Percentiles rank a stretch among this genome's conserved stretches.
Evolutionary conservation across 257 asterid species (phyloP).

Genomic region (Nicotiana tabacum): DNA sequence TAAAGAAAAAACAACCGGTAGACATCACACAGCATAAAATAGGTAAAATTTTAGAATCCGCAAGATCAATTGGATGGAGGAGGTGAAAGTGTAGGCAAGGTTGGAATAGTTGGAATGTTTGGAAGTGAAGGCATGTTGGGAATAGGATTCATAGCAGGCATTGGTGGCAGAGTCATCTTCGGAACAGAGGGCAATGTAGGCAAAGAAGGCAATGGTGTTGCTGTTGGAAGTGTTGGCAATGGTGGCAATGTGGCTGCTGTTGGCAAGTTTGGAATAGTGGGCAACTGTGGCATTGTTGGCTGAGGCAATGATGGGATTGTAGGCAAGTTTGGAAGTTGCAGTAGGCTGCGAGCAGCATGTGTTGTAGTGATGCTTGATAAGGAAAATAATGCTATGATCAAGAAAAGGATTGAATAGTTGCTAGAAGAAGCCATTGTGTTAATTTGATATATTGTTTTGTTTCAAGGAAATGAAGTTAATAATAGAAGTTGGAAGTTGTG

Average conservation of each 20-base stretch:
- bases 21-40: not conserved
- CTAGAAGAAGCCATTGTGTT: not conserved
- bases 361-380: not conserved
- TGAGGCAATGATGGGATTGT: not conserved
- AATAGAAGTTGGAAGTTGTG: not conserved
- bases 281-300: slow-evolving; percentile 10
- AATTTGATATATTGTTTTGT: not conserved
- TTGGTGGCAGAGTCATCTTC: slow-evolving; percentile 3
- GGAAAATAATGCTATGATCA: not conserved
- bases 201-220: not conserved
- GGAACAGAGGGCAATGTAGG: slow-evolving; percentile 3
- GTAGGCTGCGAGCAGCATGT: not conserved
- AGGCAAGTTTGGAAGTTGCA: slow-evolving; percentile 2
- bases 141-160: not conserved
- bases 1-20: not conserved
- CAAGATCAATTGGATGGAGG: slow-evolving; percentile 9
- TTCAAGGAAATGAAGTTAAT: not conserved
- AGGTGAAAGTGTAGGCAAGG: not conserved
- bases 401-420: not conserved
- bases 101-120: not conserved
- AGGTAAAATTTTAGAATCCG: not conserved
- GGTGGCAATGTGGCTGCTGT: not conserved
- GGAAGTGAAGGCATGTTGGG: not conserved
- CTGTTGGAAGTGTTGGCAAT: not conserved
- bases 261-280: not conserved